A percentile compares a stretch with the other conserved stretches of the same genome.
Evolutionary conservation across 345 rosid species (phyloP).

Genomic region (Viola odorata): DNA sequence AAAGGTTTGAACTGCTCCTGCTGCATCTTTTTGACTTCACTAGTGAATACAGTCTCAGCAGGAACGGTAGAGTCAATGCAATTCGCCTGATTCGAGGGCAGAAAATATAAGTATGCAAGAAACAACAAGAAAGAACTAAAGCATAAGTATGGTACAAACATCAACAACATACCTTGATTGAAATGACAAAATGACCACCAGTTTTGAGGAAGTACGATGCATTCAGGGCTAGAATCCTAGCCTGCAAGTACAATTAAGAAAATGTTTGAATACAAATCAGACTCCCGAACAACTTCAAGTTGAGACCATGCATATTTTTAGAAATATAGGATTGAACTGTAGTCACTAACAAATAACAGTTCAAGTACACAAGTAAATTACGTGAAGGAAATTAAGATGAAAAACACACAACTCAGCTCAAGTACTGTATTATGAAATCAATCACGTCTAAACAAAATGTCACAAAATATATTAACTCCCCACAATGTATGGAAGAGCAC

Average conservation of each 20-base stretch:
- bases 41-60: slow-evolving; percentile 76
- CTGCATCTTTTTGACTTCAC: slow-evolving; percentile 81
- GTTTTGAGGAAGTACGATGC: slow-evolving; percentile 78
- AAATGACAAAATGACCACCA: slow-evolving; percentile 96
- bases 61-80: slow-evolving; percentile 89
- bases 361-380: too few species aligned
- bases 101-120: neutral
- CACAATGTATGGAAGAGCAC: too few species aligned
- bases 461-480: too few species aligned
- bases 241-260: slow-evolving; percentile 31
- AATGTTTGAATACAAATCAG: too few species aligned
- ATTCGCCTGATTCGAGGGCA: slow-evolving; percentile 49
- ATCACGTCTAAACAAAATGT: too few species aligned
- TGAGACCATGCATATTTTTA: too few species aligned
- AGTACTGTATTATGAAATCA: too few species aligned
- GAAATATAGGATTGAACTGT: too few species aligned
- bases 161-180: slow-evolving; percentile 70
- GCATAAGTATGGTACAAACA: neutral
- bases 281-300: too few species aligned
- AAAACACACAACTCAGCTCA: too few species aligned
- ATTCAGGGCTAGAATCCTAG: slow-evolving; percentile 89
- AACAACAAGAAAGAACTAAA: neutral
- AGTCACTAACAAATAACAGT: too few species aligned
- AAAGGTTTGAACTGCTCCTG: slow-evolving; percentile 82
- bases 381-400: too few species aligned